A percentile compares a stretch with the other conserved stretches of the same genome.
Evolutionary conservation across 2,329 filamentous ascomycete genomes (phyloP).

Genomic region (Colletotrichum sp.): DNA sequence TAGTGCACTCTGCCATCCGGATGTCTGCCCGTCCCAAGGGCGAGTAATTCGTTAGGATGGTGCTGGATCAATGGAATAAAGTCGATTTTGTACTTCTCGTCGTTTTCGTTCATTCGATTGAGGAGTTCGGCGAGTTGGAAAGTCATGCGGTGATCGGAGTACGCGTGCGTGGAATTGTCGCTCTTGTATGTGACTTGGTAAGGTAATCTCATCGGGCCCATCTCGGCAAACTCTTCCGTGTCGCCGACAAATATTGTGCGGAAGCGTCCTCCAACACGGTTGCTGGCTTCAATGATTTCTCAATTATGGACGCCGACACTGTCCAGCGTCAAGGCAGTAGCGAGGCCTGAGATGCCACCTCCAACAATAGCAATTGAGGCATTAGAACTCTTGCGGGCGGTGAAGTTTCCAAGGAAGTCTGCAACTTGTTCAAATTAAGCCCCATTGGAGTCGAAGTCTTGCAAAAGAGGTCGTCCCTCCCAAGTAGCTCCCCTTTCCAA

Average conservation of each 20-base stretch:
- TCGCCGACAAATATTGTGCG: constrained; percentile 63
- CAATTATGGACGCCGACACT: constrained; percentile 58
- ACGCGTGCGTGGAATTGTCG: constrained; percentile 57
- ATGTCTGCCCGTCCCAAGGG: constrained; percentile 50
- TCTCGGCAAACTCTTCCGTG: constrained; percentile 61
- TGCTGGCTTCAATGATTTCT: constrained; percentile 61
- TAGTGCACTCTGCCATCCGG: constrained; percentile 59
- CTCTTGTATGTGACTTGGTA: constrained; percentile 44
- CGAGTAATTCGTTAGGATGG: constrained; percentile 56
- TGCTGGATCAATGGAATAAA: constrained; percentile 67
- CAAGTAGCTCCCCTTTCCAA: neutral
- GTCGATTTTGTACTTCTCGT: constrained; percentile 54
- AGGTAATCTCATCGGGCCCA: constrained; percentile 57
- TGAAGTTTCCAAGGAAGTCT: constrained; percentile 33
- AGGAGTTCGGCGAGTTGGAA: constrained; percentile 63
- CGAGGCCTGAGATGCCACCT: constrained; percentile 65
- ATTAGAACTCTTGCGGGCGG: constrained; percentile 13
- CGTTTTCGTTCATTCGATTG: constrained; percentile 57
- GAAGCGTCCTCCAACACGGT: constrained; percentile 64
- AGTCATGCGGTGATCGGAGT: constrained; percentile 64
- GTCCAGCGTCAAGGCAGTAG: constrained; percentile 55
- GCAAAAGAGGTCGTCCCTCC: neutral
- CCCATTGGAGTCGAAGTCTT: constrained; percentile 37
- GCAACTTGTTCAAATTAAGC: constrained; percentile 44
- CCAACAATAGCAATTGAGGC: constrained; percentile 60